Evolutionary conservation across 176 grass and related monocot species (phyloP), one percentile per base, ranked within the genome.

Genomic region (Zoysia pacifica): DNA sequence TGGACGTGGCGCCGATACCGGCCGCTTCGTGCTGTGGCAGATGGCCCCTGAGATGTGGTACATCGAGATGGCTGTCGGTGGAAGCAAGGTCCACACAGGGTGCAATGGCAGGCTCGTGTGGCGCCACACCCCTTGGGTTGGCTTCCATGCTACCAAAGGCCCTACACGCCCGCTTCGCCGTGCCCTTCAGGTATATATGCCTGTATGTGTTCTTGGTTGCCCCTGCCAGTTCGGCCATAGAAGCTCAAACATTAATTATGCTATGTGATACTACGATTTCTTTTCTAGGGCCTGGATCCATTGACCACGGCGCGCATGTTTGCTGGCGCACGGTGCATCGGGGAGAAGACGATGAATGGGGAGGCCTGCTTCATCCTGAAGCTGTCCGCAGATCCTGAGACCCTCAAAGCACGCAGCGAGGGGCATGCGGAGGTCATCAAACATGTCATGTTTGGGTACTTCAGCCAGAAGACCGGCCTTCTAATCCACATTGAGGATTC

Each of bases 311-410:
- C 89, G 3, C 91, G 70, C 73, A 79, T 91, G 81, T 94, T 94
- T 77, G 89, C 86, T 9, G 61, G 79, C 48, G 92, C 89, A 2
- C 86, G 81, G 62, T 94, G 89, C 76, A 91, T 94, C 5, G 92
- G 86, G 37, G 92, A 94, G 68, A 94, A 71, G 80, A 91, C 80
- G 61, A 81, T 94, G 62, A 94, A 86, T 43, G 88, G 85, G 72
- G 91, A 91, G 62, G 88, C 91, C 13, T 94, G 91, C 86, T 94
- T 94, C 83, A 86, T 94, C 39, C 83, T 94, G 59, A 94, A 94
- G 78, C 80, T 94, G 53, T 83, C 78, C 47, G 79, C 89, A 2
- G 87, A 84, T 16, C 36, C 86, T 16, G 84, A 77, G 19, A 87
- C 76, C 28, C 89, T 94, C 78, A 85, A 82, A 48, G 76, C 80